A percentile compares a stretch with the other conserved stretches of the same genome.
phyloP scores from a whole-genome alignment of 257 asterid genomes.

The Solanum lycopersicoides region DNA sequence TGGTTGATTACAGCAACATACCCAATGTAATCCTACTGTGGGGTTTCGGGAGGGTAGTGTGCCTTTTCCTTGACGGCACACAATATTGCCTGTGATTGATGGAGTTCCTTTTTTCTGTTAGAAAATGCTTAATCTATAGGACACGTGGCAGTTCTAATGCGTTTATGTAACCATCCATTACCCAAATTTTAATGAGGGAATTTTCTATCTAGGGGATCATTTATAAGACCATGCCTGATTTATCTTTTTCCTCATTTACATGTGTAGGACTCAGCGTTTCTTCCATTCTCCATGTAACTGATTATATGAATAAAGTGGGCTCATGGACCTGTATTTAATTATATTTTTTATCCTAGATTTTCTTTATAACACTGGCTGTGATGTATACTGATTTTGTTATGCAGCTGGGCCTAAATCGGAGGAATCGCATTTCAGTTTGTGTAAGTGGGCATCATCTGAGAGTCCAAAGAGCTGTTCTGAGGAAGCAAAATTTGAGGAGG shows the following conservation, averaged over 20 bases:
- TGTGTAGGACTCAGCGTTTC: neutral
- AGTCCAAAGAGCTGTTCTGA: slow-evolving; percentile 20
- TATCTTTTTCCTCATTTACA: neutral
- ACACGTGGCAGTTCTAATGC: neutral
- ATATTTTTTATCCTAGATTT: neutral
- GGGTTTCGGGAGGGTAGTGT: neutral
- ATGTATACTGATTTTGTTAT: neutral
- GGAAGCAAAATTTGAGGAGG: slow-evolving; percentile 41
- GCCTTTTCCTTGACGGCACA: neutral
- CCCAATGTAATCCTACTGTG: neutral
- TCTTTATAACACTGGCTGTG: neutral
- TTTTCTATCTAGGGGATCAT: neutral
- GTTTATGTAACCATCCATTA: neutral
- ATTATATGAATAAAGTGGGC: neutral
- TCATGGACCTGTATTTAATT: neutral
- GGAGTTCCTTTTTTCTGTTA: neutral
- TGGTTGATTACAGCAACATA: neutral
- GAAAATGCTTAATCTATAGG: neutral
- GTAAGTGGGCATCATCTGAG: slow-evolving; percentile 57
- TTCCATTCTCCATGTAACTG: neutral
- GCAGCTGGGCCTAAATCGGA: slow-evolving; percentile 21
- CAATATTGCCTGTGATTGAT: neutral
- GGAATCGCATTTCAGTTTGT: slow-evolving; percentile 37
- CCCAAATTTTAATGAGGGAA: neutral
- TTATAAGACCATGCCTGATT: neutral